These are phyloP conservation scores for Ochetophila trinervis DNA, from an alignment of 306 rosid genomes.

Conservation along the genomic window DNA sequence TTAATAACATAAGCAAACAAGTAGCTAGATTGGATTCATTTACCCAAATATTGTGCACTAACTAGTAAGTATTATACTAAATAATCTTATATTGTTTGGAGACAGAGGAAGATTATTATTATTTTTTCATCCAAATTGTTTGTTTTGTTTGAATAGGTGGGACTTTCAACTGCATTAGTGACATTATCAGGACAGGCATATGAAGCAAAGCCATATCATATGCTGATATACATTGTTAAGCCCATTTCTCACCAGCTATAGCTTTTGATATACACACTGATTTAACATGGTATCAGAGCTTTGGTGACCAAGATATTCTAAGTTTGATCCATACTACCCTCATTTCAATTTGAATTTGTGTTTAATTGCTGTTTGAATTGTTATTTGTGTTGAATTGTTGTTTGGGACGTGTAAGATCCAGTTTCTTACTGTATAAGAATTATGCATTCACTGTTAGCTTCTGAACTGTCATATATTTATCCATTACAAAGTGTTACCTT, in stretches of 20 bases:
- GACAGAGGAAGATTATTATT: no score
- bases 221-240: slow-evolving; percentile 31
- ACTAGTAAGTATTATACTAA: no score
- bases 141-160: slow-evolving; percentile 39
- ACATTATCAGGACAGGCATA: slow-evolving; percentile 78
- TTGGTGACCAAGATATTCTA: no score
- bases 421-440: no score
- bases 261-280: slow-evolving; percentile 66
- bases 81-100: background rate
- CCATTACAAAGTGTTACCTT: background rate
- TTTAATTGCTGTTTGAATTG: slow-evolving; percentile 37
- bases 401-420: slow-evolving; percentile 30
- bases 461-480: background rate
- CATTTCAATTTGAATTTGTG: no score
- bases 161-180: slow-evolving; percentile 70
- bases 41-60: no score
- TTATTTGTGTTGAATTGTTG: slow-evolving; percentile 42
- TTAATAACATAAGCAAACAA: no score
- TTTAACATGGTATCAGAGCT: slow-evolving; percentile 62
- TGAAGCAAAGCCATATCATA: slow-evolving; percentile 61
- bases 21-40: no score
- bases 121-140: no score
- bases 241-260: no score
- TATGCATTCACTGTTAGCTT: background rate
- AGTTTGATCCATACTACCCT: no score